Base-by-base conservation (phyloP, 2,329 filamentous ascomycete species). In the Cladorrhinum sp. region DNA sequence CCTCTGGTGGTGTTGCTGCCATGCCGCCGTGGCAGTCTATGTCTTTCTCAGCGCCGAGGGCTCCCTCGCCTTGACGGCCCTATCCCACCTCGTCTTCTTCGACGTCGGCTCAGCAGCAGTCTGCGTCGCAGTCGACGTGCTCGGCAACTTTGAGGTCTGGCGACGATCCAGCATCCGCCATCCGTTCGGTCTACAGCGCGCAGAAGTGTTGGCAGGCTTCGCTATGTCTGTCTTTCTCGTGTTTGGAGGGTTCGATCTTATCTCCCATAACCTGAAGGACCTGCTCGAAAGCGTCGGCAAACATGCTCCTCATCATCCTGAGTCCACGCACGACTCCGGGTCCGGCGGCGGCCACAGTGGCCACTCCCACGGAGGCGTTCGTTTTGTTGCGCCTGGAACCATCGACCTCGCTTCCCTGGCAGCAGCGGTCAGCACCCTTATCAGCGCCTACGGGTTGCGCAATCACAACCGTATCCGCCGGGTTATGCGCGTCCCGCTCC, bases 71-170 rank as follows among this genome's bases (percentile, higher is more conserved):
- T 89, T 96, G 77, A 97, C 93, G 6, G 94, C 94, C 0, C 80
- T 99, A 18, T 96, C 92, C 9, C 93, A 97, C 70, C 80, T 99
- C 52, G 89, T 98, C 62, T 91, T 98, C 74, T 99, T 97, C 73
- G 95, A 99, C 73, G 94, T 95, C 8, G 86, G 96, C 1, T 95
- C 92, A 33, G 95, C 95, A 3, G 87, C 93, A 53, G 85, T 98
- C 4, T 98, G 94, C 73, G 92, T 96, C 2, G 87, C 86, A 12
- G 94, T 98, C 52, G 95, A 99, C 71, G 91, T 98, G 1, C 85
- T 97, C 53, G 88, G 91, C 56, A 99, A 99, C 74, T 99, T 99
- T 70, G 95, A 99, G 73, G 93, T 98, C 46, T 99, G 95, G 95
- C 91, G 92, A 66, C 86, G 94, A 52, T 94, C 91, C 68, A 96